These are phyloP conservation scores for Rhizopogon vulgaris DNA, from an alignment of 768 basidiomycete species.

Conservation along the genomic window DNA sequence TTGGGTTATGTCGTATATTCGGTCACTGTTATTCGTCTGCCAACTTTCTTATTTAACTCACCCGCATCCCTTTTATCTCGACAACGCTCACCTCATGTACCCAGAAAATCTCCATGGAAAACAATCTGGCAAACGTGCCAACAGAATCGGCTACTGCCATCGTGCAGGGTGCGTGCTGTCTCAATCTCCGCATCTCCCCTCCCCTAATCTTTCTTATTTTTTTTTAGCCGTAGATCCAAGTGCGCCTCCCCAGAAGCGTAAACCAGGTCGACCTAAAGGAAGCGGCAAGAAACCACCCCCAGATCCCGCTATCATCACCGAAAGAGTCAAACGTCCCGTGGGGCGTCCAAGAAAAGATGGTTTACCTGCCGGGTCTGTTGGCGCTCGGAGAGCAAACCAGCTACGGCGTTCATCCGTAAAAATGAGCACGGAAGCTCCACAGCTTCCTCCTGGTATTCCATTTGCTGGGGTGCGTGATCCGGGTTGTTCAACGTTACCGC, in stretches of 20 bases:
- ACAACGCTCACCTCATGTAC: constrained; percentile 18
- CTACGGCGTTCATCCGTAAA: constrained; percentile 34
- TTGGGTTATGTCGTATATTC: constrained; percentile 29
- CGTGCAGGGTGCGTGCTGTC: constrained; percentile 15
- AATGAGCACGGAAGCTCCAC: constrained; percentile 12
- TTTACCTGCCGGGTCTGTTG: constrained; percentile 68
- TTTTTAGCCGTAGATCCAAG: constrained; percentile 20
- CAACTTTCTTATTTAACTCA: constrained; percentile 8
- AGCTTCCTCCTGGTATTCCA: constrained; percentile 21
- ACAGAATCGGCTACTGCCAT: constrained; percentile 21
- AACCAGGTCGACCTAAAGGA: constrained; percentile 73
- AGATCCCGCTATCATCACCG: constrained; percentile 31
- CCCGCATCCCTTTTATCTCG: neutral
- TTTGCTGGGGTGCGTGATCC: constrained; percentile 23
- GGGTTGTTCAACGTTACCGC: neutral
- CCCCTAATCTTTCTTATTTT: constrained; percentile 4
- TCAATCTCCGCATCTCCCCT: neutral
- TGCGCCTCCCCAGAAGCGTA: constrained; percentile 47
- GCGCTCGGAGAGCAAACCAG: constrained; percentile 35
- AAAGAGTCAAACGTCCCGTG: constrained; percentile 71
- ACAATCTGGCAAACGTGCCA: constrained; percentile 18
- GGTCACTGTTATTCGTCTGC: constrained; percentile 23
- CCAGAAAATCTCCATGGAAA: constrained; percentile 19
- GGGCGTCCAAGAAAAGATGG: constrained; percentile 81
- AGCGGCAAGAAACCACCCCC: constrained; percentile 63